Evolutionary conservation across 2,329 filamentous ascomycete genomes (phyloP), one percentile per base, ranked within the genome.

Genomic region (Botrytis elliptica): DNA sequence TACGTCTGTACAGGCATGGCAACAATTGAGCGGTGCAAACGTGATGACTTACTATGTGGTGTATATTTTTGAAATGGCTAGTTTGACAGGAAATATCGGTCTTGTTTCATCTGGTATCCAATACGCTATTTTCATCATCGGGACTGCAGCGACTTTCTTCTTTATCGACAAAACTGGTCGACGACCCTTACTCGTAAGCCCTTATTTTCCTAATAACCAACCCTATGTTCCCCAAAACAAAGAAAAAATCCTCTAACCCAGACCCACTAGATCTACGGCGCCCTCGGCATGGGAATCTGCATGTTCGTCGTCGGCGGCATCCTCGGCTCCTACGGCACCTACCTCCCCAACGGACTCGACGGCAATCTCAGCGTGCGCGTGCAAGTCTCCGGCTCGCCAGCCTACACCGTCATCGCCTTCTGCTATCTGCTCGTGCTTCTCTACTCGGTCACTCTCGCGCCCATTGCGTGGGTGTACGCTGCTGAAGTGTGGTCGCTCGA

Each of bases 401-500:
- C 89, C 33, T 86, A 91, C 78, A 87, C 87, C 2, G 88, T 92
- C 72, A 92, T 92, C 75, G 88, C 88, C 33, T 91, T 91, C 77
- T 89, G 86, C 68, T 91, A 91, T 79, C 84, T 91, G 25, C 85
- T 91, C 74, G 88, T 91, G 78, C 85, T 90, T 77, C 84, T 89
- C 75, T 91, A 91, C 79, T 87, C 88, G 1, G 83, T 90, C n/a
- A 91, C 89, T 0, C 85, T 90, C 29, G 89, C 88, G 0, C 89
- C 89, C 0, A 87, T 90, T 4, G 88, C 86, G 71, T 91, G 90
- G 89, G 86, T 91, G 63, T 92, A 92, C 77, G 87, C 88, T 0
- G 87, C 88, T 25, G 90, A 92, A 80, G 87, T 90, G 3, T 91
- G 87, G 86, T 88, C 88, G 0, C 83, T 90, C 3, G 87, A 88